phyloP scores from a whole-genome alignment of 2,329 filamentous ascomycete genomes.

The Botrytis cinerea region DNA sequence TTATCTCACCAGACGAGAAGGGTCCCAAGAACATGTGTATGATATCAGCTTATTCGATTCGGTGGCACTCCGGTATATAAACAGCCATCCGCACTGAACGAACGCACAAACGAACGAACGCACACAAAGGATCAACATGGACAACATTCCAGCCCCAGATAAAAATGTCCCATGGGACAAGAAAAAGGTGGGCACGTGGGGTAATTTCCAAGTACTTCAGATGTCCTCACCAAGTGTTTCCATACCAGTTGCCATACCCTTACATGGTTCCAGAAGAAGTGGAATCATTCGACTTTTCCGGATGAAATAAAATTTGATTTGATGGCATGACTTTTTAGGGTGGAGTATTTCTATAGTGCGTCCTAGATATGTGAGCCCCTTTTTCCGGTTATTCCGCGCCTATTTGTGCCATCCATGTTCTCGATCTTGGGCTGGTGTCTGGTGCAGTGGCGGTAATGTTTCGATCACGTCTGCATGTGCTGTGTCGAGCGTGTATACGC shows the following conservation, averaged over 20 bases:
- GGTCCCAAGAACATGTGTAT: not conserved
- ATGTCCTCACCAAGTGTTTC: not conserved
- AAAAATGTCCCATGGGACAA: conserved; percentile 4
- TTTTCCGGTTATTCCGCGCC: conserved; percentile 17
- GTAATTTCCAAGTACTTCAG: not conserved
- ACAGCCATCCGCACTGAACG: not conserved
- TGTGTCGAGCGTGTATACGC: too few species aligned
- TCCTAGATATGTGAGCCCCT: not conserved
- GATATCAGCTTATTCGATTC: not conserved
- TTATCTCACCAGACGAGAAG: not conserved
- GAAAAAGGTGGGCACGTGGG: conserved; percentile 7
- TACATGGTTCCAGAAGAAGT: not conserved
- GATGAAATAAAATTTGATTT: not conserved
- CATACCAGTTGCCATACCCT: not conserved
- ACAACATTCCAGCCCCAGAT: conserved; percentile 9
- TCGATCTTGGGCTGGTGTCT: not conserved
- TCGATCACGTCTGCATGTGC: not conserved
- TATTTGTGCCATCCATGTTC: not conserved
- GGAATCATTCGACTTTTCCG: not conserved
- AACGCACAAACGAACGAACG: too few species aligned
- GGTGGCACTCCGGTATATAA: conserved; percentile 1
- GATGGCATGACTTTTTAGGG: not conserved
- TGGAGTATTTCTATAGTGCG: not conserved
- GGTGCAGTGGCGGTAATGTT: not conserved
- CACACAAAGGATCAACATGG: not conserved